Percentiles rank a stretch among this genome's conserved stretches.
Evolutionary conservation across 1,139 yeast genomes (phyloP).

Genomic region (Kazachstania sp.): DNA sequence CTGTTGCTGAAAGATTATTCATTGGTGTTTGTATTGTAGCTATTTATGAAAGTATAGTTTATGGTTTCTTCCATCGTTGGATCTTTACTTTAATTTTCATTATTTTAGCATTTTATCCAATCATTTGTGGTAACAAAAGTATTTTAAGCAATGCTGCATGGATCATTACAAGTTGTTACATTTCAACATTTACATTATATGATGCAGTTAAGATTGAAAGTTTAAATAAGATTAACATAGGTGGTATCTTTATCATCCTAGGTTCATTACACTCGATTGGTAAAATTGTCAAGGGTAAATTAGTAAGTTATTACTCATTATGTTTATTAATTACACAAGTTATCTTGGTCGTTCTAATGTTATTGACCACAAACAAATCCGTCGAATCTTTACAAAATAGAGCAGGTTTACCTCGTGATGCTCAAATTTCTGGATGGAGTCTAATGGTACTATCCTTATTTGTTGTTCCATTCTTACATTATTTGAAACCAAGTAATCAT

Average conservation of each 20-base stretch:
- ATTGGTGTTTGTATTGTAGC: slow-evolving; percentile 46
- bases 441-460: slow-evolving; percentile 51
- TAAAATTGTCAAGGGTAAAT: slow-evolving; percentile 15
- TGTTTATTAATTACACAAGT: slow-evolving; percentile 48
- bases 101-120: slow-evolving; percentile 64
- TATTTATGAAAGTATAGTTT: slow-evolving; percentile 77
- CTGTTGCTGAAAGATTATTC: slow-evolving; percentile 34
- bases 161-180: slow-evolving; percentile 55
- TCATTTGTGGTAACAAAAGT: slow-evolving; percentile 35
- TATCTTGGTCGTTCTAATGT: slow-evolving; percentile 46
- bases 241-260: slow-evolving; percentile 50
- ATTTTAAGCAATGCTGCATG: slow-evolving; percentile 39
- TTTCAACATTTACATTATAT: slow-evolving; percentile 73
- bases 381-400: slow-evolving; percentile 66
- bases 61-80: slow-evolving; percentile 80
- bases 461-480: slow-evolving; percentile 57
- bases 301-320: slow-evolving; percentile 28
- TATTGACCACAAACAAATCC: slow-evolving; percentile 62
- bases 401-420: slow-evolving; percentile 65
- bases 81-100: slow-evolving; percentile 66
- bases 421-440: slow-evolving; percentile 76
- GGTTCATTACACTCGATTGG: slow-evolving; percentile 41
- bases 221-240: slow-evolving; percentile 57
- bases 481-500: slow-evolving; percentile 51
- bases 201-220: slow-evolving; percentile 84